These are phyloP conservation scores for Metschnikowia continentalis DNA, from an alignment of 805 yeast genomes.

Conservation along the genomic window DNA sequence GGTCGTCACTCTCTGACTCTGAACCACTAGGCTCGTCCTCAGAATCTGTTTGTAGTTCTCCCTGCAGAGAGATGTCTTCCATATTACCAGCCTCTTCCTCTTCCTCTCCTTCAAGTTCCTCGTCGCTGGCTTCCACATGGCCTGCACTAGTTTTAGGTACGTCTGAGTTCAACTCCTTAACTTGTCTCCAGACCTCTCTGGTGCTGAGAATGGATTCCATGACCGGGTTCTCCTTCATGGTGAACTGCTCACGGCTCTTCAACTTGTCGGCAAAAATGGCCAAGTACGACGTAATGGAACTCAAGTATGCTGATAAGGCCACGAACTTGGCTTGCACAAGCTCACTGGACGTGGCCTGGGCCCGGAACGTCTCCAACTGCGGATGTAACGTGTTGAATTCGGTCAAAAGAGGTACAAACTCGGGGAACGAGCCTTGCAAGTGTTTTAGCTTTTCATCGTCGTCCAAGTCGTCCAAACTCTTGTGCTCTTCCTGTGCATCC, in stretches of 20 bases:
- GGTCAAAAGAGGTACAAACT: constrained; percentile 68
- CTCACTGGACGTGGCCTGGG: constrained; percentile 17
- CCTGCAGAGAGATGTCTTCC: constrained; percentile 9
- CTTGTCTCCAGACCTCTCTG: constrained; percentile 88
- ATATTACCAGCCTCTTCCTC: not conserved
- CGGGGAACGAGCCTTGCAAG: constrained; percentile 70
- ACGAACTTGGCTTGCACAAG: constrained; percentile 49
- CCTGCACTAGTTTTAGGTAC: not conserved
- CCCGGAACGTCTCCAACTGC: constrained; percentile 34
- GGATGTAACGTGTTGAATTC: constrained; percentile 50
- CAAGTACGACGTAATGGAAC: constrained; percentile 73
- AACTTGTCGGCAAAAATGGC: constrained; percentile 63
- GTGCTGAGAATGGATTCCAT: constrained; percentile 83
- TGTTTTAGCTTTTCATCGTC: constrained; percentile 49
- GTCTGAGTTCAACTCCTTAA: constrained; percentile 36
- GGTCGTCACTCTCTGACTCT: constrained; percentile 12
- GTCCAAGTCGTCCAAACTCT: constrained; percentile 36
- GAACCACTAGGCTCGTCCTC: constrained; percentile 17
- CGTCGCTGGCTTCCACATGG: not conserved
- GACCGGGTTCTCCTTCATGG: constrained; percentile 81
- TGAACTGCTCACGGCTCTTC: constrained; percentile 49
- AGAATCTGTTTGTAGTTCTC: constrained; percentile 16
- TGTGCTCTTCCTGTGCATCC: constrained; percentile 13
- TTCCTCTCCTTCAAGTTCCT: not conserved
- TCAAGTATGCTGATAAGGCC: constrained; percentile 76